A percentile compares a stretch with the other conserved stretches of the same genome.
Conservation (phyloP, 441 rosid species). For the Gossypium trilobum region DNA sequence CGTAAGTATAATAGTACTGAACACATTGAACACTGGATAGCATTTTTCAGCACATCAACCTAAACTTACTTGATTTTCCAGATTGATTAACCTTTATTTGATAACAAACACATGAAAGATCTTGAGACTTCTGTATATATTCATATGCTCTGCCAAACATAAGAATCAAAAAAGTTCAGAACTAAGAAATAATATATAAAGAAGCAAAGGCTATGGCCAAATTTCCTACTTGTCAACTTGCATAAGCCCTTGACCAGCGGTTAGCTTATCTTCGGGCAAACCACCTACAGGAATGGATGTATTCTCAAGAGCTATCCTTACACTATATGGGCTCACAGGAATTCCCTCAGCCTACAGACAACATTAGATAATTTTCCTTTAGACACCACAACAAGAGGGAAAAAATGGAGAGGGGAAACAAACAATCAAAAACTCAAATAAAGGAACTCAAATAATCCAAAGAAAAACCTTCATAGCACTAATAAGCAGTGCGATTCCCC, state of each 20-base stretch:
- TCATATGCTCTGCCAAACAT: slow-evolving; percentile 63
- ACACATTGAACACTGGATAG: background rate
- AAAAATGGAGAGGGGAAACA: background rate
- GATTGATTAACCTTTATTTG: slow-evolving; percentile 64
- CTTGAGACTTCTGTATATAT: slow-evolving; percentile 48
- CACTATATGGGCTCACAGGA: slow-evolving; percentile 73
- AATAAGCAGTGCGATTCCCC: slow-evolving; percentile 82
- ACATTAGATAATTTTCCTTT: slow-evolving; percentile 21
- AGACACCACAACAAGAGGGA: slow-evolving; percentile 13
- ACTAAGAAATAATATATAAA: slow-evolving; percentile 11
- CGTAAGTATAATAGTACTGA: background rate
- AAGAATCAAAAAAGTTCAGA: slow-evolving; percentile 19
- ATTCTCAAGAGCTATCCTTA: slow-evolving; percentile 88
- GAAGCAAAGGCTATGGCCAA: slow-evolving; percentile 16
- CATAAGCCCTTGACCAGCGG: slow-evolving; percentile 91
- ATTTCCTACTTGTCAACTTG: slow-evolving; percentile 84
- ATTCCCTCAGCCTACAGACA: slow-evolving; percentile 68
- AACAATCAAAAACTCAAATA: background rate
- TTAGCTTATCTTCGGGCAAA: slow-evolving; percentile 71
- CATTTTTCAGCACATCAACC: background rate
- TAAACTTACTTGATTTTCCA: slow-evolving; percentile 70
- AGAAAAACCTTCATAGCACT: slow-evolving; percentile 89
- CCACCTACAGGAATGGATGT: slow-evolving; percentile 62
- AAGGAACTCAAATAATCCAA: slow-evolving; percentile 10
- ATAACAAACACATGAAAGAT: slow-evolving; percentile 58